These are phyloP conservation scores for Aspergillus sp. DNA, from an alignment of 2,329 filamentous ascomycete genomes.

Conservation along the genomic window DNA sequence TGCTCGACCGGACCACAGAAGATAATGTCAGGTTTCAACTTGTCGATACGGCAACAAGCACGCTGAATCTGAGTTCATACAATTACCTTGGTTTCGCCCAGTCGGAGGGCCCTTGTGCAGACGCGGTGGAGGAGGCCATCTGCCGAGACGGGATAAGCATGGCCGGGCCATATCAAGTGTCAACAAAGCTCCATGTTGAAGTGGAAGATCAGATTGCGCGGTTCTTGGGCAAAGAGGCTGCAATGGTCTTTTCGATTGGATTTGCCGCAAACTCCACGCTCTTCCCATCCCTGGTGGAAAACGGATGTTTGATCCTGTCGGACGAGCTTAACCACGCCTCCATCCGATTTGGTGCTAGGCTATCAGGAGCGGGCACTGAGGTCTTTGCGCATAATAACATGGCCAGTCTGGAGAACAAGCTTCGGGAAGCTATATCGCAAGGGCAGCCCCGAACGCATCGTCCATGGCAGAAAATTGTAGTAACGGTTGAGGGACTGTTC, in stretches of 20 bases:
- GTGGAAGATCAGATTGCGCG: conserved; percentile 84
- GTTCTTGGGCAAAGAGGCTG: conserved; percentile 88
- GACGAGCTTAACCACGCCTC: conserved; percentile 97
- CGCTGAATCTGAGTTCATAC: conserved; percentile 96
- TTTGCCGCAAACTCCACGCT: conserved; percentile 94
- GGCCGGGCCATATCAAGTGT: conserved; percentile 79
- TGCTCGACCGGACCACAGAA: conserved; percentile 83
- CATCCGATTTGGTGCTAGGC: conserved; percentile 86
- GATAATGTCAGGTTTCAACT: conserved; percentile 86
- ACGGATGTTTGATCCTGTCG: conserved; percentile 88
- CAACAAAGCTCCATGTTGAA: conserved; percentile 79
- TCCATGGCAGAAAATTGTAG: conserved; percentile 97
- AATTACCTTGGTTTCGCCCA: conserved; percentile 98
- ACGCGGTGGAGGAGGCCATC: conserved; percentile 82
- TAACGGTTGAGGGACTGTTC: conserved; percentile 92
- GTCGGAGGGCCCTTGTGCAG: conserved; percentile 90
- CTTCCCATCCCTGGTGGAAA: conserved; percentile 86
- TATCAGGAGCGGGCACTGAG: conserved; percentile 87
- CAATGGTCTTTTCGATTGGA: conserved; percentile 97
- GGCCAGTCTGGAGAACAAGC: conserved; percentile 76
- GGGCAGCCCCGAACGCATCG: conserved; percentile 93
- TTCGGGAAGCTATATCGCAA: conserved; percentile 89
- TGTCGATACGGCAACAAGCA: conserved; percentile 85
- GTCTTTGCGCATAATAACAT: conserved; percentile 98
- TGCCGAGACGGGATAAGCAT: conserved; percentile 80